Percentiles rank a stretch among this genome's conserved stretches.
Evolutionary conservation across 305 asterid species (phyloP).

Genomic region (Rubia tinctorum): DNA sequence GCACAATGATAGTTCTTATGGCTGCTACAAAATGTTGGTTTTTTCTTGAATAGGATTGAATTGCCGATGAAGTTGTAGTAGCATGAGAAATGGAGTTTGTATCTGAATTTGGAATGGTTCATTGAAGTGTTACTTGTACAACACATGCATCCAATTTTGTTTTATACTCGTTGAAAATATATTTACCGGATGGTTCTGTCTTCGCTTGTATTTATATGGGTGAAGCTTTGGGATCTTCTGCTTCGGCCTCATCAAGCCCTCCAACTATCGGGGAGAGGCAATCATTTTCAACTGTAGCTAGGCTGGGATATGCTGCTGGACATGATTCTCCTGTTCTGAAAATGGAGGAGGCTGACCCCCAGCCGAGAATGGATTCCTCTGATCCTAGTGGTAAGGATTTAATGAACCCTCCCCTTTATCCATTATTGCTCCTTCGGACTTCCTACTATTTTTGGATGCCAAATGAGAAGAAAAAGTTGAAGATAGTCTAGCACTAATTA

Average conservation of each 20-base stretch:
- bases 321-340: conserved; percentile 73
- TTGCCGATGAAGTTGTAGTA: no score
- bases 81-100: not conserved
- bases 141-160: not conserved
- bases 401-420: no score
- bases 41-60: no score
- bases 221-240: conserved; percentile 69
- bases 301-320: conserved; percentile 95
- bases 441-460: not conserved
- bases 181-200: conserved; percentile 18
- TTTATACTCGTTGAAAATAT: not conserved
- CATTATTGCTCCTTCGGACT: not conserved
- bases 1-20: no score
- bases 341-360: conserved; percentile 30
- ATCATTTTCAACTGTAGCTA: conserved; percentile 75
- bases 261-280: conserved; percentile 49
- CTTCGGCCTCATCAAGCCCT: conserved; percentile 52
- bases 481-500: not conserved
- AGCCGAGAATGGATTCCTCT: conserved; percentile 29
- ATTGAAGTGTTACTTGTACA: not conserved
- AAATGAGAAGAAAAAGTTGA: not conserved
- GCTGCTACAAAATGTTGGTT: no score
- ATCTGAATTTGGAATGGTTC: not conserved
- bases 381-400: conserved; percentile 12
- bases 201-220: conserved; percentile 15